phyloP scores from a whole-genome alignment of 2,329 filamentous ascomycete genomes.

The Alternaria arborescens region DNA sequence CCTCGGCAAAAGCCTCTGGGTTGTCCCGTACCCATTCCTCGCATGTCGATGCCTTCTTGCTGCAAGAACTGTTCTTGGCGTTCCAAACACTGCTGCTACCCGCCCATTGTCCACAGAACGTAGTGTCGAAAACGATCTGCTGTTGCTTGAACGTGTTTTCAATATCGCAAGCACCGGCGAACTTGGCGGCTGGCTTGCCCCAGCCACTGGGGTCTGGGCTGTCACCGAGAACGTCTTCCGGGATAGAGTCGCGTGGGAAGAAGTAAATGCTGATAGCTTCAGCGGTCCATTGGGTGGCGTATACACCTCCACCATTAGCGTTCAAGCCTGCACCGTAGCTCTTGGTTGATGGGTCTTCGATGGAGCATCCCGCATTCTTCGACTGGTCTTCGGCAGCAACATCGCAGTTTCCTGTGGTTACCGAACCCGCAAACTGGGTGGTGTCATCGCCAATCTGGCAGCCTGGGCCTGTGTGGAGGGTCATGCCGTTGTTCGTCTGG shows the following conservation, averaged over 20 bases:
- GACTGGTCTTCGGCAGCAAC: conserved; percentile 52
- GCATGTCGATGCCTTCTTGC: conserved; percentile 70
- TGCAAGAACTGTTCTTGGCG: conserved; percentile 62
- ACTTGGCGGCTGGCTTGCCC: conserved; percentile 73
- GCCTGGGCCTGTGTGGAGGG: conserved; percentile 57
- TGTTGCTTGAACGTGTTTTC: conserved; percentile 73
- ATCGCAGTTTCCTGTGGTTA: conserved; percentile 61
- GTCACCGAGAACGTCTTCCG: conserved; percentile 67
- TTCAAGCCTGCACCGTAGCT: conserved; percentile 65
- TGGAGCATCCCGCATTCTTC: conserved; percentile 55
- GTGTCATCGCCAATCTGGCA: conserved; percentile 52
- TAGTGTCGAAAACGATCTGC: conserved; percentile 81
- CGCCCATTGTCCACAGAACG: conserved; percentile 90
- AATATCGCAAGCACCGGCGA: conserved; percentile 75
- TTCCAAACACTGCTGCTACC: conserved; percentile 69
- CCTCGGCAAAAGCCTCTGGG: conserved; percentile 72
- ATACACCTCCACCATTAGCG: conserved; percentile 55
- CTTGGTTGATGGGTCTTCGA: conserved; percentile 50
- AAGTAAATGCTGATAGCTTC: conserved; percentile 80
- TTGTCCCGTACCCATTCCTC: conserved; percentile 75
- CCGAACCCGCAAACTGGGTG: conserved; percentile 58
- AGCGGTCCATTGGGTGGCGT: conserved; percentile 70
- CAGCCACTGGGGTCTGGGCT: conserved; percentile 73
- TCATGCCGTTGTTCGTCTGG: conserved; percentile 54
- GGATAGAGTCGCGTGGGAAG: conserved; percentile 75